Evolutionary conservation across 192 early-diverging fungal species (phyloP), one percentile per base, ranked within the genome.

Genomic region (Rhizoclosmatium globosum): DNA sequence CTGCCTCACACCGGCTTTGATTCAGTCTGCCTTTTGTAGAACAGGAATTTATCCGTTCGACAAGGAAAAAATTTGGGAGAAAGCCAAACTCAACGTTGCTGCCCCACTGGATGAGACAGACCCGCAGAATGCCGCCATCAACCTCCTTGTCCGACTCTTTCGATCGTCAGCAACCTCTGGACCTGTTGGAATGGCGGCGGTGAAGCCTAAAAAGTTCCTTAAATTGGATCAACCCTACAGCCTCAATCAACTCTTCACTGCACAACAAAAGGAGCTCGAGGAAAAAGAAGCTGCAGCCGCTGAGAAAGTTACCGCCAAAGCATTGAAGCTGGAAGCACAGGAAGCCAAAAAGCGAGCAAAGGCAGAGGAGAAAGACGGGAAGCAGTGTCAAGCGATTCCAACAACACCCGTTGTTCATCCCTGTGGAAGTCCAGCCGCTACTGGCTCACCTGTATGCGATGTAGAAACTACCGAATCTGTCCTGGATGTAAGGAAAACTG

Each of bases 21-120:
- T 57, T n/a, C 56, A 57, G n/a, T 9, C 56, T 57, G 56, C n/a
- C n/a, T 57, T 57, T n/a, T 13, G n/a, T 9, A 57, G 56, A 57
- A 57, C n/a, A n/a, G 56, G 56, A n/a, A 57, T 57, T 57, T 57
- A 13, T 57, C 56, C 56, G n/a, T 57, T 57, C 56, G n/a, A 57
- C 56, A 57, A 57, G n/a, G 56, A 57, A 57, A 57, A 57, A 57
- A n/a, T 57, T n/a, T n/a, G 9, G 9, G 11, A 57, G n/a, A 13
- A 9, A 13, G 56, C 56, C 56, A 57, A 57, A 57, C 9, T 57
- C 9, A 9, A 57, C 9, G n/a, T 9, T 57, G 56, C 56, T 57
- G 11, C 9, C 9, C n/a, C n/a, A n/a, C n/a, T n/a, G n/a, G n/a
- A n/a, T n/a, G n/a, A n/a, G n/a, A n/a, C n/a, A n/a, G n/a, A n/a